Percentiles rank a stretch among this genome's conserved stretches.
phyloP scores from a whole-genome alignment of 306 rosid genomes.

The Ammopiptanthus mongolicus region DNA sequence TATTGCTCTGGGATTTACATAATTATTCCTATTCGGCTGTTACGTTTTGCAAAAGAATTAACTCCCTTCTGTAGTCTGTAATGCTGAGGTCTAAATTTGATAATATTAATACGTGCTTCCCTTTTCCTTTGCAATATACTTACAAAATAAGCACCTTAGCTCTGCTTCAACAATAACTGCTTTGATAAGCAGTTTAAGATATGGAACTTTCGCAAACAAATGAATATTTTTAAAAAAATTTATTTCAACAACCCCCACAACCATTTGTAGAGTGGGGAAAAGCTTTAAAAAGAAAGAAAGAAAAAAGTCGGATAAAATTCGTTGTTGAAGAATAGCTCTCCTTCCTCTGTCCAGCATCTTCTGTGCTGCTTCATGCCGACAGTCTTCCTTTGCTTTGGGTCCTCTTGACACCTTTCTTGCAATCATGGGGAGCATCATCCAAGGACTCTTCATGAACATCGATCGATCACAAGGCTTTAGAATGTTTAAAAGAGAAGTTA shows the following conservation, averaged over 20 bases:
- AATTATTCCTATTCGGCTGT: background rate
- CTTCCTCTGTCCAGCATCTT: conserved; percentile 43
- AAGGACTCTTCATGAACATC: too few species aligned
- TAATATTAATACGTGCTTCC: too few species aligned
- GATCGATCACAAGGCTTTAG: conserved; percentile 29
- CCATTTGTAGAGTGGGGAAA: conserved; percentile 20
- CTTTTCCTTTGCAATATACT: too few species aligned
- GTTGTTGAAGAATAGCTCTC: conserved; percentile 26
- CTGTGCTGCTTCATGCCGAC: conserved; percentile 50
- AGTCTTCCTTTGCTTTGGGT: conserved; percentile 25
- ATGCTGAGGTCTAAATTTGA: too few species aligned
- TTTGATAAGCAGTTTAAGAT: too few species aligned
- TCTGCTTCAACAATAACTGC: too few species aligned
- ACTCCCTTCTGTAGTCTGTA: too few species aligned
- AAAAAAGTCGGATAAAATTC: conserved; percentile 27
- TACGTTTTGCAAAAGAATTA: background rate
- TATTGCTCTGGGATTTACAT: background rate
- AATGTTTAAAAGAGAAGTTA: conserved; percentile 54
- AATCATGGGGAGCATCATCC: conserved; percentile 36
- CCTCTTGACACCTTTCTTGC: conserved; percentile 35
- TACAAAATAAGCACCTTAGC: too few species aligned
- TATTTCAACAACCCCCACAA: conserved; percentile 21
- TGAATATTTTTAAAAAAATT: too few species aligned
- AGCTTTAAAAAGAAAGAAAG: background rate
- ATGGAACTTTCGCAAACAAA: too few species aligned